Evolutionary conservation across 495 filamentous ascomycete species (phyloP), one percentile per base, ranked within the genome.

Genomic region (Rostrohypoxylon terebratum): DNA sequence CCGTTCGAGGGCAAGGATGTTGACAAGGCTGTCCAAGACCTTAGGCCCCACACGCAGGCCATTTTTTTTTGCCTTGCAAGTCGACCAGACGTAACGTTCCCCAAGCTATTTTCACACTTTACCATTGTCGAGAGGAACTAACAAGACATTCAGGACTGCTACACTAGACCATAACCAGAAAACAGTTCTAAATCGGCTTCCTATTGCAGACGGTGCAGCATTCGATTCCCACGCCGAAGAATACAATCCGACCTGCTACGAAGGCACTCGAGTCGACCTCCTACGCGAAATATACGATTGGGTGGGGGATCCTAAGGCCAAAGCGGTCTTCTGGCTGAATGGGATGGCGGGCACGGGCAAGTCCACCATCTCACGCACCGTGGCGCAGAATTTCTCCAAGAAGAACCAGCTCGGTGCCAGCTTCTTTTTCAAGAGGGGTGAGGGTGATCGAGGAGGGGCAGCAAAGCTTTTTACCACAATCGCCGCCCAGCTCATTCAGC

Each of bases 401-500:
- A 34, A 58, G 7, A n/a, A 58, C 28, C 20, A 69, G 14, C 80
- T 79, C 18, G 76, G 75, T 33, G 79, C 74, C 0, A 85, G 79
- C 70, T 87, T 87, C 74, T 86, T 89, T 77, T 89, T 88, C 73
- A 84, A 83, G 44, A 80, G 79, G 66, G 81, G 83, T 16, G 81
- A 83, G 21, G 76, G 77, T 0, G 82, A 87, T 58, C 76, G 79
- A 51, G 80, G 77, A 5, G 80, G 74, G 28, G 82, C 82, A 5
- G 74, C 38, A 6, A 78, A 73, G 21, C 74, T 88, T 64, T 81
- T 88, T 50, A 71, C 85, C 6, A 86, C 82, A 5, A 77, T 89
- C 16, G 78, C 80, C 18, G 38, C 44, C 48, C 82, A 88, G 62
- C 71, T 88, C 6, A 71, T 79, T 6, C 62, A 57, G 6, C 59